Percentiles rank a stretch among this genome's conserved stretches.
Evolutionary conservation across 2,329 filamentous ascomycete species (phyloP).

Genomic region (Zymoseptoria tritici): DNA sequence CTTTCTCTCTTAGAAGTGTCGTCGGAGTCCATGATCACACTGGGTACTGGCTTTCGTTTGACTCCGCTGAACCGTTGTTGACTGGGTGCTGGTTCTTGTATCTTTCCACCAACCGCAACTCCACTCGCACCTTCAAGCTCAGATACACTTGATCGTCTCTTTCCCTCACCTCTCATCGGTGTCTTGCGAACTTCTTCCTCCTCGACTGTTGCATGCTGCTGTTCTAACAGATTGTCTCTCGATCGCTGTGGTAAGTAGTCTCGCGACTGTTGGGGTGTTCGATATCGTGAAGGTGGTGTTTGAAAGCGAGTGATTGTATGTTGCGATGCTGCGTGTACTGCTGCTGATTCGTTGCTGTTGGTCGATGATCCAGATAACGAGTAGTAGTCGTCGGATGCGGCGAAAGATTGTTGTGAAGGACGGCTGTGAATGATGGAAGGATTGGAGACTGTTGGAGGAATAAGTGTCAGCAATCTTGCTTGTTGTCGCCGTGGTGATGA

Average conservation of each 20-base stretch:
- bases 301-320: constrained; percentile 25
- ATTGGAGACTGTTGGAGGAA: constrained; percentile 19
- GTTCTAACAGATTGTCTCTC: constrained; percentile 5
- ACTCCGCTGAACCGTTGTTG: constrained; percentile 8
- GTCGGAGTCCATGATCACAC: constrained; percentile 21
- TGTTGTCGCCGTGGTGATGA: not conserved
- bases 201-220: constrained; percentile 14
- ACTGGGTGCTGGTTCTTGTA: not conserved
- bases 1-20: constrained; percentile 5
- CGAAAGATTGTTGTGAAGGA: constrained; percentile 41
- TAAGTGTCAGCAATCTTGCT: not conserved
- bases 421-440: constrained; percentile 25
- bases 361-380: constrained; percentile 36
- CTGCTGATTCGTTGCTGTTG: constrained; percentile 25
- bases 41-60: constrained; percentile 30
- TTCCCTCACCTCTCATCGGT: constrained; percentile 29
- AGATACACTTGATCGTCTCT: constrained; percentile 19
- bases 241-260: constrained; percentile 13
- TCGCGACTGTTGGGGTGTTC: constrained; percentile 28
- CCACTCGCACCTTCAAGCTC: constrained; percentile 2
- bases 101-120: not conserved
- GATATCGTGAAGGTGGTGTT: constrained; percentile 30
- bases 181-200: constrained; percentile 23
- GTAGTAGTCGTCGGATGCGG: constrained; percentile 46
- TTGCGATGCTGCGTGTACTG: constrained; percentile 12